A percentile compares a stretch with the other conserved stretches of the same genome.
phyloP scores from a whole-genome alignment of 73 alveolate genomes.

The Uronychia binucleata region DNA sequence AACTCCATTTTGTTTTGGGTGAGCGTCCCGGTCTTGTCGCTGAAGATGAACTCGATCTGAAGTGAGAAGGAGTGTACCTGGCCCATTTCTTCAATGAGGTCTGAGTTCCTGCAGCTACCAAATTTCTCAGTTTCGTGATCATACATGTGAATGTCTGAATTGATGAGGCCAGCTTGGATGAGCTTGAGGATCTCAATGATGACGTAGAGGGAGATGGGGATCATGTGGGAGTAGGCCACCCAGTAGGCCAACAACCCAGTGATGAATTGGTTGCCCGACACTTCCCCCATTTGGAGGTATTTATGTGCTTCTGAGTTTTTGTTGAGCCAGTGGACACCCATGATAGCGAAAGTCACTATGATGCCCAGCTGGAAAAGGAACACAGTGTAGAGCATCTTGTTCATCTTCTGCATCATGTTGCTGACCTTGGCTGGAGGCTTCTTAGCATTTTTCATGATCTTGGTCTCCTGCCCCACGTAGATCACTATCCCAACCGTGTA shows the following conservation, averaged over 20 bases:
- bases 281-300: constrained; percentile 30
- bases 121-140: constrained; percentile 46
- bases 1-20: constrained; percentile 88
- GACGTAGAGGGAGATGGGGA: constrained; percentile 90
- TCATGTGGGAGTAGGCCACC: constrained; percentile 89
- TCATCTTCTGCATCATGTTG: constrained; percentile 83
- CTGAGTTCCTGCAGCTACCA: constrained; percentile 85
- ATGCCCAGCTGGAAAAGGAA: constrained; percentile 32
- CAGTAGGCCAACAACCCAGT: constrained; percentile 56
- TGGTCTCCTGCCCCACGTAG: constrained; percentile 78
- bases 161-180: constrained; percentile 72
- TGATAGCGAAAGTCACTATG: constrained; percentile 19
- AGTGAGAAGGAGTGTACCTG: background rate
- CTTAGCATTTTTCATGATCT: constrained; percentile 85
- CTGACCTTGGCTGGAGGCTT: constrained; percentile 82
- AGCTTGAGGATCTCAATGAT: constrained; percentile 87
- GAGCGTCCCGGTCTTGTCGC: constrained; percentile 96
- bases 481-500: constrained; percentile 71
- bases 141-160: constrained; percentile 54
- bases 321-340: constrained; percentile 56
- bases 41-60: constrained; percentile 85
- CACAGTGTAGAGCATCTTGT: constrained; percentile 67
- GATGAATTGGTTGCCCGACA: constrained; percentile 19
- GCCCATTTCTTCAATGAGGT: constrained; percentile 91
- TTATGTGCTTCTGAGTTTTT: constrained; percentile 29